These are phyloP conservation scores for Gamarada debralockiae DNA, from an alignment of 495 filamentous ascomycete genomes.

Conservation along the genomic window DNA sequence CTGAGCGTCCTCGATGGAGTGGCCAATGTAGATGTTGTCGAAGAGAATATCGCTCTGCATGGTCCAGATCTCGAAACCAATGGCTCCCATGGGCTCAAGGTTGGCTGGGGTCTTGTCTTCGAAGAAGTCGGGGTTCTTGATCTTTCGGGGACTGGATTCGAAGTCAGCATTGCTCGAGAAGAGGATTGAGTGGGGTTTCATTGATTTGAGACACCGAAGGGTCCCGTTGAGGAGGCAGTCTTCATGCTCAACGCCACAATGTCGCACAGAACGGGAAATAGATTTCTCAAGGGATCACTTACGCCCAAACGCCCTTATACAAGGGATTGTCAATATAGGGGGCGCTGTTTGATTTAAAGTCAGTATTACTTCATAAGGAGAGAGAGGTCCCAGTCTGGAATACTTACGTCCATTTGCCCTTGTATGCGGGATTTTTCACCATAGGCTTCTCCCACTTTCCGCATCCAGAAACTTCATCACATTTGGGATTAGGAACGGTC, in stretches of 20 bases:
- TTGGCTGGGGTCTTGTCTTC: conserved; percentile 97
- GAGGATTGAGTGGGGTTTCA: conserved; percentile 40
- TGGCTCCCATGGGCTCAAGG: conserved; percentile 94
- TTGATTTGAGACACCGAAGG: too few species aligned
- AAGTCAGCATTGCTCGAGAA: too few species aligned
- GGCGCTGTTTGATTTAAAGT: too few species aligned
- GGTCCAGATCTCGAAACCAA: conserved; percentile 99
- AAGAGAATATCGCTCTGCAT: conserved; percentile 99
- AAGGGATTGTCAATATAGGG: conserved; percentile 95
- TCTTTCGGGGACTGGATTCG: conserved; percentile 79
- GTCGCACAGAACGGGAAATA: too few species aligned
- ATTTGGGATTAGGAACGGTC: conserved; percentile 82
- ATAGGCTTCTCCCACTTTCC: conserved; percentile 88
- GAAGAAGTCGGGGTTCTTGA: conserved; percentile 92
- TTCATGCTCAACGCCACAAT: too few species aligned
- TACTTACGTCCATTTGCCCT: conserved; percentile 99
- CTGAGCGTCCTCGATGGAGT: conserved; percentile 91
- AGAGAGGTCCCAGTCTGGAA: too few species aligned
- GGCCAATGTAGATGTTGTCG: conserved; percentile 99
- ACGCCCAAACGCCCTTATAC: conserved; percentile 97
- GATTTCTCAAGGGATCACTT: too few species aligned
- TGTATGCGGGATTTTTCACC: conserved; percentile 96
- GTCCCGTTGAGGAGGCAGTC: too few species aligned
- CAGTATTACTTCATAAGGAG: too few species aligned
- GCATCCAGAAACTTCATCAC: conserved; percentile 88